Base-by-base conservation (phyloP, 768 basidiomycete species). In the Hemileccinum impolitum region DNA sequence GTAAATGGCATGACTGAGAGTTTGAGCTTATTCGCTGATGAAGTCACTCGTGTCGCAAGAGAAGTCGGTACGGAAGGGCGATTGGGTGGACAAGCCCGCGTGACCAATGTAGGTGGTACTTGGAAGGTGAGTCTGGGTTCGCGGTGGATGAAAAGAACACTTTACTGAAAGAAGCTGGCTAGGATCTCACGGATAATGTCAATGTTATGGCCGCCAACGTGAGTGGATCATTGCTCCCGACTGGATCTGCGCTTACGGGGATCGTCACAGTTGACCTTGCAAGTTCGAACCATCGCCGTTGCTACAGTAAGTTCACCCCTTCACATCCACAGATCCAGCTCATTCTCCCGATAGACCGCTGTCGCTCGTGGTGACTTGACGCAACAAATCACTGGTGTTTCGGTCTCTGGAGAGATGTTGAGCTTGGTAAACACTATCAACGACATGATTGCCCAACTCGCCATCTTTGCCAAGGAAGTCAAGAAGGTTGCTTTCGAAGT, bases 401-500 rank as follows among this genome's bases (percentile, higher is more conserved):
- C 87, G 1, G 94, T 95, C 4, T 87, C 90, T 14, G 95, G 95
- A 63, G 95, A 99, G 72, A 95, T 98, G 75, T 74, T 95, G n/a
- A 86, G 83, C 55, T 75, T 99, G 56, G 94, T 96, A 43, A 92
- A 94, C 70, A 98, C 96, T 15, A 98, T 98, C 81, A 97, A 97
- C 70, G 85, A 87, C 67, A 84, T 84, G 83, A 83, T 84, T 59
- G 82, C 81, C 56, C 78, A 81, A 50, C 66, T 84, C 49, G 81
- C 81, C 15, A 79, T 82, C 58, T 87, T 87, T 65, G 85, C 84
- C 42, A 77, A 80, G 23, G 84, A 88, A 62, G 87, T 97, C 50
- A 97, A 94, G 70, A 90, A 95, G 62, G 95, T 99, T 46, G 96
- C 96, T 2, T 75, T 93, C 30, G 94, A 99, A 68, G 95, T 99